A percentile compares a stretch with the other conserved stretches of the same genome.
phyloP scores from a whole-genome alignment of 352 stramenopile species.

The Elongisporangium undulatum region DNA sequence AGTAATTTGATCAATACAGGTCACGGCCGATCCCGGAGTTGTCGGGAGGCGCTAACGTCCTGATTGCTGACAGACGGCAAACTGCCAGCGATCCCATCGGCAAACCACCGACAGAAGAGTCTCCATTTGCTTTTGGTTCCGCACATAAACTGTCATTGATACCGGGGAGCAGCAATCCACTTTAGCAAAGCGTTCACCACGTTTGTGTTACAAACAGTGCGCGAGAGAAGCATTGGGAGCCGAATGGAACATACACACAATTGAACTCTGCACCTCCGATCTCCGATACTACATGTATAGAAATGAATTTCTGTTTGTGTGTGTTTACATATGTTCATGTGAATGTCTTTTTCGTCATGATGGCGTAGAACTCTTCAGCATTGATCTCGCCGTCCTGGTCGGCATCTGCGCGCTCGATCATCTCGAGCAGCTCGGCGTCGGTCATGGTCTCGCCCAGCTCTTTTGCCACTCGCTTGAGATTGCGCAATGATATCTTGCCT shows the following conservation, averaged over 20 bases:
- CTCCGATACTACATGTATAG: neutral
- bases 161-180: no score
- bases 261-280: neutral
- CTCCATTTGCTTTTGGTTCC: neutral
- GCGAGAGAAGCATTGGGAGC: neutral
- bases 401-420: conserved; percentile 97
- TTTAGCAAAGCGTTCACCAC: no score
- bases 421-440: conserved; percentile 98
- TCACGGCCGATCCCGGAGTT: neutral
- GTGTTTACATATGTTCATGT: conserved; percentile 39
- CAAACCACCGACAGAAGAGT: neutral
- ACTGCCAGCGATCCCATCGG: neutral
- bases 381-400: conserved; percentile 97
- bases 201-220: no score
- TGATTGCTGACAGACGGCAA: neutral
- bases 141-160: neutral
- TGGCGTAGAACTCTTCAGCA: conserved; percentile 96
- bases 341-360: conserved; percentile 97
- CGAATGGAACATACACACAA: neutral
- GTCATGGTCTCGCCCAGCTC: conserved; percentile 99
- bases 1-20: neutral
- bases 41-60: neutral
- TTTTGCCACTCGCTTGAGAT: conserved; percentile 97
- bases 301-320: conserved; percentile 7
- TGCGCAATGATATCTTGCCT: conserved; percentile 95